Evolutionary conservation across 768 basidiomycete species (phyloP), one percentile per base, ranked within the genome.

Genomic region (Mycena maculata): DNA sequence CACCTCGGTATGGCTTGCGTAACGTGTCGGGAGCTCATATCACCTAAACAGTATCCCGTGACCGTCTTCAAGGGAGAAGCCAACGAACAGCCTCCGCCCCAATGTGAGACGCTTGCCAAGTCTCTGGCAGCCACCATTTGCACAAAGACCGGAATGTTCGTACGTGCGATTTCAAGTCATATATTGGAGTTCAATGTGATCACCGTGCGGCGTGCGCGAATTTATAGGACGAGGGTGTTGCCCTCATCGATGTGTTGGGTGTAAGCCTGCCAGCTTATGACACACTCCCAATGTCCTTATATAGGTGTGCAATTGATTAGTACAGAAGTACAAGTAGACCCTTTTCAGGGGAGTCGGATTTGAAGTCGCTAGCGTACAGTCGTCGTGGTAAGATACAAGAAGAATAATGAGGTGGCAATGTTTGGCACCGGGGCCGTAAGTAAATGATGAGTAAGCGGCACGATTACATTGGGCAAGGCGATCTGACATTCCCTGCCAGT

Each of bases 291-390:
- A n/a, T n/a, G n/a, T n/a, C n/a, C n/a, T n/a, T n/a, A n/a, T n/a
- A n/a, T n/a, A n/a, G n/a, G n/a, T n/a, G n/a, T n/a, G n/a, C n/a
- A n/a, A n/a, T n/a, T n/a, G n/a, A n/a, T n/a, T n/a, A n/a, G n/a
- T 22, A n/a, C n/a, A n/a, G n/a, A n/a, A n/a, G n/a, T n/a, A n/a
- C n/a, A n/a, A n/a, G 3, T 50, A 50, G 49, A 50, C 49, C 49
- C 49, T 50, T 50, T 50, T 31, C 49, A 49, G n/a, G 49, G 49
- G 28, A 50, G 49, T 50, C 49, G 49, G 6, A 13, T 27, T 50
- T 50, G 28, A 2, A 18, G 49, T 50, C 30, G 49, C 49, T 50
- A 50, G 49, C 20, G 28, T 18, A 50, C 22, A 50, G 39, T 41
- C 39, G 39, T 47, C 2, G 45, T 47, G 23, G 45, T 47, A 47